Evolutionary conservation across 257 asterid species (phyloP), one percentile per base, ranked within the genome.

Genomic region (Jacaranda copaia): DNA sequence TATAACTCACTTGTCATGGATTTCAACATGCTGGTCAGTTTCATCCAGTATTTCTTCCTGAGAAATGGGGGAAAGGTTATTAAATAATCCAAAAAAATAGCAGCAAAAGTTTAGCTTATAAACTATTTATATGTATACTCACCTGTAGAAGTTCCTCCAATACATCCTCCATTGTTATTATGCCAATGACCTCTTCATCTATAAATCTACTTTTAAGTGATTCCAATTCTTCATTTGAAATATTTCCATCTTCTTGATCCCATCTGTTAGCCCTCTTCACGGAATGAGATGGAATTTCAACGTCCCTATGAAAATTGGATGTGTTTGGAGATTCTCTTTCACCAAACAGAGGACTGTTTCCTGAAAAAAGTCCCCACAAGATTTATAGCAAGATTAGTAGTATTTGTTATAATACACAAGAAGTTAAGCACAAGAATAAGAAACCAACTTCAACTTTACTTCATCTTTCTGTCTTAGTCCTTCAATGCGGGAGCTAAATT

Each of bases 81-180:
- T 25, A 25, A 25, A 25, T 25, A 25, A 25, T 25, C 32, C 18
- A 3, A n/a, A 53, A 53, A n/a, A 53, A 14, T 53, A 5, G 59
- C 59, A 53, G 20, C 20, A 38, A 9, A 10, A 43, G 11, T 11
- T 25, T 20, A 15, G 20, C 15, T 48, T 25, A 25, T 25, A 25
- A 25, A 25, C 32, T 25, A 25, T 25, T 25, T 2, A 25, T 25
- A 25, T n/a, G n/a, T 25, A 25, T 25, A 25, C 12, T 75, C 59
- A 88, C 96, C 92, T 86, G 96, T 38, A 91, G 82, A 79, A 89
- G 84, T 69, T 91, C 85, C 79, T 89, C 96, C 36, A 91, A 75
- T 16, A 89, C 96, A 71, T 89, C 96, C 78, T 89, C 96, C 96
- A 89, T 91, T 36, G 96, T 89, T 51, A 91, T 89, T 56, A 91